phyloP scores from a whole-genome alignment of 1,284 basidiomycete species.

The Hortiboletus rubellus region DNA sequence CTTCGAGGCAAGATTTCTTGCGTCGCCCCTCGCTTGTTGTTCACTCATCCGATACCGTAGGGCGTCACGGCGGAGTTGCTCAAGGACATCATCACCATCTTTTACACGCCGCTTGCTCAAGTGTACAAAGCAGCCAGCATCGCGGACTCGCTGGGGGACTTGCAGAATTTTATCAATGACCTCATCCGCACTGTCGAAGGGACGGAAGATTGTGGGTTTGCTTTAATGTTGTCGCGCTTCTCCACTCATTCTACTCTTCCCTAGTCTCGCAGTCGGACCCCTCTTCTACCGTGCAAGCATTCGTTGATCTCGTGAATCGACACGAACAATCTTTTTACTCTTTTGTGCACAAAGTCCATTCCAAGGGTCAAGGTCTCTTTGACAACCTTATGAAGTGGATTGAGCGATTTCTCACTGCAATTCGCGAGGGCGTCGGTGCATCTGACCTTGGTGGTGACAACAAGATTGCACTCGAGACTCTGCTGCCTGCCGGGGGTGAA shows the following conservation, averaged over 20 bases:
- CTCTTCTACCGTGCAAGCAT: constrained; percentile 84
- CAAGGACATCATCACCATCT: constrained; percentile 99
- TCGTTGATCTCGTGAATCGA: constrained; percentile 90
- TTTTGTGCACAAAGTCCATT: constrained; percentile 99
- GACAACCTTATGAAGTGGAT: constrained; percentile 96
- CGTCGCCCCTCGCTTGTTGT: neutral
- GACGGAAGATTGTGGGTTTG: constrained; percentile 80
- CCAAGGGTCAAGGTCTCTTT: constrained; percentile 94
- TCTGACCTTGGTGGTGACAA: constrained; percentile 27
- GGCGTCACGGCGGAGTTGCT: constrained; percentile 93
- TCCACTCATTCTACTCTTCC: constrained; percentile 8
- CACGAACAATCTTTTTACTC: constrained; percentile 96
- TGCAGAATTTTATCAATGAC: constrained; percentile 96
- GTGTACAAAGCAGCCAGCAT: constrained; percentile 99
- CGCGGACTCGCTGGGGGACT: constrained; percentile 87
- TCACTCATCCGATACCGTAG: constrained; percentile 41
- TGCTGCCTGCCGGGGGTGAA: constrained; percentile 78
- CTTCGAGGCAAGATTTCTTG: constrained; percentile 71
- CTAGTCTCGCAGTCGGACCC: constrained; percentile 85
- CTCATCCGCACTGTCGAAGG: constrained; percentile 93
- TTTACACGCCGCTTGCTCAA: constrained; percentile 96
- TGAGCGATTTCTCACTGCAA: constrained; percentile 89
- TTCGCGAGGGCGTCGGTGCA: constrained; percentile 84
- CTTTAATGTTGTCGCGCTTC: neutral
- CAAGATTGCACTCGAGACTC: constrained; percentile 75